phyloP scores from a whole-genome alignment of 805 yeast species.

The Pichia occidentalis region DNA sequence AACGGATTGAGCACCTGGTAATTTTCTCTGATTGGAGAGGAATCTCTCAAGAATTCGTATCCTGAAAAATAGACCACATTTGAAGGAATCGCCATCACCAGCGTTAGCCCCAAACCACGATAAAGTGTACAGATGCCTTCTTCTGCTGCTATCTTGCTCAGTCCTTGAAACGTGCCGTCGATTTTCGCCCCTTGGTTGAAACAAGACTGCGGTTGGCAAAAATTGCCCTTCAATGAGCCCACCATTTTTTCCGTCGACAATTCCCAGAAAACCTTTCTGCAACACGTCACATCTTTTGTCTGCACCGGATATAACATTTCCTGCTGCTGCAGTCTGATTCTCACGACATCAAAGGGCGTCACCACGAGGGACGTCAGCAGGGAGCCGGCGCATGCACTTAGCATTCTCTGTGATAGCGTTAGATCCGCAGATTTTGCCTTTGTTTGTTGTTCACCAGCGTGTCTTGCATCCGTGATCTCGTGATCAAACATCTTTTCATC shows the following conservation, averaged over 20 bases:
- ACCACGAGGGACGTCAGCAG: constrained; percentile 64
- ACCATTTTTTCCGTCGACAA: constrained; percentile 14
- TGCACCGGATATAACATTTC: constrained; percentile 43
- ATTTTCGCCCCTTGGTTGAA: constrained; percentile 34
- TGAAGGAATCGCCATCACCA: constrained; percentile 86
- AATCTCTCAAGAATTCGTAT: constrained; percentile 77
- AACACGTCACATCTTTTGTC: constrained; percentile 26
- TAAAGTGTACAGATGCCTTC: constrained; percentile 80
- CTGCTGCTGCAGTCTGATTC: constrained; percentile 74
- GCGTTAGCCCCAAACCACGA: constrained; percentile 80
- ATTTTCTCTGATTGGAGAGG: constrained; percentile 44
- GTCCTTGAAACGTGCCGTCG: constrained; percentile 70
- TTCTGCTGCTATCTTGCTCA: constrained; percentile 51
- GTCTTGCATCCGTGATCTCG: not conserved
- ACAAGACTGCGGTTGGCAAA: constrained; percentile 36
- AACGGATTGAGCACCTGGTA: constrained; percentile 56
- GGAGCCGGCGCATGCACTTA: constrained; percentile 75
- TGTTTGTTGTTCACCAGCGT: no score
- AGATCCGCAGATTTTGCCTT: constrained; percentile 35
- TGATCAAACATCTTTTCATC: constrained; percentile 17
- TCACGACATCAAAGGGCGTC: constrained; percentile 77
- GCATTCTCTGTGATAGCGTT: constrained; percentile 56
- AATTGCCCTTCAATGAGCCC: constrained; percentile 19
- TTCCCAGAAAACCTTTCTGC: constrained; percentile 34
- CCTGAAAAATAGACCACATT: constrained; percentile 93